These are phyloP conservation scores for Ceratocystis variospora DNA, from an alignment of 2,329 filamentous ascomycete genomes.

Conservation along the genomic window DNA sequence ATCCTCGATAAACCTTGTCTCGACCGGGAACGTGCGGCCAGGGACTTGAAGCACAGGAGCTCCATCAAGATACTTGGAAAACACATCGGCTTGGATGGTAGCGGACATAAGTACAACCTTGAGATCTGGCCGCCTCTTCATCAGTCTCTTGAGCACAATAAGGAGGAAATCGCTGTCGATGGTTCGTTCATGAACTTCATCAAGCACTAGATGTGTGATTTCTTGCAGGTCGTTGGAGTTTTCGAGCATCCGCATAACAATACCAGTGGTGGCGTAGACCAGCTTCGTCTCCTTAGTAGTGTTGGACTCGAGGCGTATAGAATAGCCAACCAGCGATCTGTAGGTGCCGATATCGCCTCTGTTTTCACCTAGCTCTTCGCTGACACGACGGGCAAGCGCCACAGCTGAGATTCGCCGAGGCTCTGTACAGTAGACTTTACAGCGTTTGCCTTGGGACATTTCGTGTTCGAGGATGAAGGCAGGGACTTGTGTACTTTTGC, in stretches of 20 bases:
- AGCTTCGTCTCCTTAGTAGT: constrained; percentile 68
- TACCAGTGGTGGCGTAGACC: constrained; percentile 79
- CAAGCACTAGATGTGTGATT: constrained; percentile 87
- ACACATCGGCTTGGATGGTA: constrained; percentile 82
- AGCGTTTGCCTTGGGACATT: constrained; percentile 61
- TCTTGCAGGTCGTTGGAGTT: constrained; percentile 73
- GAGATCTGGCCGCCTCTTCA: constrained; percentile 62
- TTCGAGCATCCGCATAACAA: constrained; percentile 97
- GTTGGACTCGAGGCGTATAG: constrained; percentile 84
- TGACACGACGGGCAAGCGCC: constrained; percentile 81
- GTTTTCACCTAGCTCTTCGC: constrained; percentile 81
- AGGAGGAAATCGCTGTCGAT: constrained; percentile 96
- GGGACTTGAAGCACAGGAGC: constrained; percentile 84
- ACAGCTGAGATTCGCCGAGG: constrained; percentile 92
- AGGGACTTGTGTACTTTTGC: constrained; percentile 96
- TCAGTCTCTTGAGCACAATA: constrained; percentile 75
- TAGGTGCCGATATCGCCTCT: constrained; percentile 68
- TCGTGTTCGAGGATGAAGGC: constrained; percentile 86
- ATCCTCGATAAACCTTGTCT: constrained; percentile 80
- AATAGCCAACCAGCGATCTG: constrained; percentile 81
- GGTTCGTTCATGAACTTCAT: constrained; percentile 90
- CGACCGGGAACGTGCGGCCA: constrained; percentile 83
- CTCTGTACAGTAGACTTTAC: constrained; percentile 92
- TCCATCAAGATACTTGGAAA: constrained; percentile 74
- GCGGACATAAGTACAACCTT: constrained; percentile 97